Conservation (phyloP, 768 basidiomycete species). For the Agaricus subrufescens region DNA sequence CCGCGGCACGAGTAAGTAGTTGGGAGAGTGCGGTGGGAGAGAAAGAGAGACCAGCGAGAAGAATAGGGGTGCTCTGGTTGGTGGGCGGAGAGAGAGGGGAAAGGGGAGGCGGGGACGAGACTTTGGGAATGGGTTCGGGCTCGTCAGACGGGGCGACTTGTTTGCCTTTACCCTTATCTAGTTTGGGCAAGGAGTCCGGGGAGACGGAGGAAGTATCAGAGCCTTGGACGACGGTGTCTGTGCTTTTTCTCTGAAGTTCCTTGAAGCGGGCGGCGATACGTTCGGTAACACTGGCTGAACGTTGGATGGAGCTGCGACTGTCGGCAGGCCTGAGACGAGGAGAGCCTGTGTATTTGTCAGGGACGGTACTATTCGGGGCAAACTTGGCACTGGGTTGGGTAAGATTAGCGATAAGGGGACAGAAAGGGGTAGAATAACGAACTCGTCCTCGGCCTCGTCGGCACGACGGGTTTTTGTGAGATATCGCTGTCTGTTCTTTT, state of each 20-base stretch:
- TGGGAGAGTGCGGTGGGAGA: conserved; percentile 60
- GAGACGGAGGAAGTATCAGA: conserved; percentile 22
- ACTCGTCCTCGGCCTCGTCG: conserved; percentile 95
- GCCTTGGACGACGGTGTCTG: conserved; percentile 28
- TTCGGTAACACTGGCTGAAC: conserved; percentile 80
- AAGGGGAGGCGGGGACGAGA: conserved; percentile 56
- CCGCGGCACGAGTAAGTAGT: conserved; percentile 66
- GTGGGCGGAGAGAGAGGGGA: conserved; percentile 57
- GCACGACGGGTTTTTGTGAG: conserved; percentile 74
- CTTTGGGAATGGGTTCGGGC: conserved; percentile 19
- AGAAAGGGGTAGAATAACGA: conserved; percentile 29
- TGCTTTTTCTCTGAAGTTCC: conserved; percentile 64
- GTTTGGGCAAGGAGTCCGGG: conserved; percentile 37
- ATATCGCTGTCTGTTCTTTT: conserved; percentile 74
- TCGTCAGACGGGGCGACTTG: conserved; percentile 27
- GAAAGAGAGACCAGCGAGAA: conserved; percentile 73
- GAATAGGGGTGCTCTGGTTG: conserved; percentile 35
- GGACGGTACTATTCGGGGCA: conserved; percentile 60
- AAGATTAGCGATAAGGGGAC: conserved; percentile 10
- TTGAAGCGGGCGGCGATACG: conserved; percentile 80
- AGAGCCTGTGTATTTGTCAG: conserved; percentile 79
- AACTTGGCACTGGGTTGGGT: conserved; percentile 66
- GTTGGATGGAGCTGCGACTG: conserved; percentile 43
- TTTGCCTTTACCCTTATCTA: conserved; percentile 85
- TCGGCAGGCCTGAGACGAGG: conserved; percentile 62